phyloP scores from a whole-genome alignment of 306 rosid species.

The Glycyrrhiza uralensis region DNA sequence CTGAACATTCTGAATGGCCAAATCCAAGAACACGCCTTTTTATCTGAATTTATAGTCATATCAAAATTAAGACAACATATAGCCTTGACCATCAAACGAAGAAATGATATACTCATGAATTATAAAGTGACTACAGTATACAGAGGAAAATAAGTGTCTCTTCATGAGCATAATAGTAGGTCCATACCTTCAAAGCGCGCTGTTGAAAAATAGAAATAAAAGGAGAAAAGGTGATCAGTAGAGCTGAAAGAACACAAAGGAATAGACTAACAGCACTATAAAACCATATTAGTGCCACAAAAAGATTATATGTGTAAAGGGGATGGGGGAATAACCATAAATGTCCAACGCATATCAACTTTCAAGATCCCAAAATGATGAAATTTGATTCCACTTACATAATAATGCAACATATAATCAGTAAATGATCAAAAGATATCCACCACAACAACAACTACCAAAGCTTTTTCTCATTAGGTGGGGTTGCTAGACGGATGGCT shows the following conservation, averaged over 20 bases:
- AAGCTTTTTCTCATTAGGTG: neutral
- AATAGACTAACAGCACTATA: conserved; percentile 2
- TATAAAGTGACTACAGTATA: conserved; percentile 1
- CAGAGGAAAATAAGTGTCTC: neutral
- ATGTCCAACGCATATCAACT: neutral
- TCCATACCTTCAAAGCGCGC: conserved; percentile 80
- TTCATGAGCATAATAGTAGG: conserved; percentile 20
- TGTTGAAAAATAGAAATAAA: conserved; percentile 41
- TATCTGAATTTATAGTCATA: conserved; percentile 54
- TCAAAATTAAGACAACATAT: conserved; percentile 14
- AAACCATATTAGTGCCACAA: conserved; percentile 13
- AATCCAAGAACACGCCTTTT: conserved; percentile 72
- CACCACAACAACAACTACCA: neutral
- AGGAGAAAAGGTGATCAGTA: conserved; percentile 27
- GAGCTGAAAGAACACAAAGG: neutral
- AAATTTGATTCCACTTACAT: neutral
- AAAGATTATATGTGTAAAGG: neutral
- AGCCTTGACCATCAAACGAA: neutral
- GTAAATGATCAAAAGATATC: neutral
- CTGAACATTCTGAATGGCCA: conserved; percentile 75
- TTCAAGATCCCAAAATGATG: neutral
- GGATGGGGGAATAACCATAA: neutral
- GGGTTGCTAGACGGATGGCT: neutral
- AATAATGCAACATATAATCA: neutral
- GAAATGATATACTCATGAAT: neutral